Percentiles rank a stretch among this genome's conserved stretches.
phyloP scores from a whole-genome alignment of 805 yeast genomes.

The Metschnikowia chrysomelidarum region DNA sequence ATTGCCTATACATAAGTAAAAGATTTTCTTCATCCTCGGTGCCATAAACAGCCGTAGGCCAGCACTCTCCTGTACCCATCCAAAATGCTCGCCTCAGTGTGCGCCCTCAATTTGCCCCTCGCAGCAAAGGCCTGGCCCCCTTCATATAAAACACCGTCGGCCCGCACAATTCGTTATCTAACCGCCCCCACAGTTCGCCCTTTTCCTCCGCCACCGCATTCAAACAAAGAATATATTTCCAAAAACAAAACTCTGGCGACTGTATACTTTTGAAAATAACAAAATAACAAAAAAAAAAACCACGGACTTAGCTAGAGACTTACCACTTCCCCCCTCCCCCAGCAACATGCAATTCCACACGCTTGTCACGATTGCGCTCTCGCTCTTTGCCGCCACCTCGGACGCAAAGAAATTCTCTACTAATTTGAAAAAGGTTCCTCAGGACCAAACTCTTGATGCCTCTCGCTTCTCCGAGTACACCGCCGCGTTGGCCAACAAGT shows the following conservation, averaged over 20 bases:
- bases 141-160: conserved; percentile 6
- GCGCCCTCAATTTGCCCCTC: not conserved
- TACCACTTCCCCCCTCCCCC: no score
- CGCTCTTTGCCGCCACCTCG: conserved; percentile 33
- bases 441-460: conserved; percentile 54
- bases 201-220: conserved; percentile 2
- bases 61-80: no score
- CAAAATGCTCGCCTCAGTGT: no score
- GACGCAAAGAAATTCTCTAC: conserved; percentile 55
- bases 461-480: conserved; percentile 52
- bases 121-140: conserved; percentile 1
- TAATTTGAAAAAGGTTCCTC: conserved; percentile 56
- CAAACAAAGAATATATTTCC: not conserved
- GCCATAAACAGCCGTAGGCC: no score
- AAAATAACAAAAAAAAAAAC: not conserved
- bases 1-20: no score
- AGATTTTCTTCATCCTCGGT: no score
- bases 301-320: not conserved
- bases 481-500: conserved; percentile 58
- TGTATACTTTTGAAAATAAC: no score
- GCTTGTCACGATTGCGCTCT: conserved; percentile 43
- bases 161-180: conserved; percentile 12
- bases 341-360: conserved; percentile 34
- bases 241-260: not conserved
- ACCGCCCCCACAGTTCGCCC: conserved; percentile 11